Percentiles rank a stretch among this genome's conserved stretches.
phyloP scores from a whole-genome alignment of 2,329 filamentous ascomycete genomes.

The Hymenoscyphus albidus region DNA sequence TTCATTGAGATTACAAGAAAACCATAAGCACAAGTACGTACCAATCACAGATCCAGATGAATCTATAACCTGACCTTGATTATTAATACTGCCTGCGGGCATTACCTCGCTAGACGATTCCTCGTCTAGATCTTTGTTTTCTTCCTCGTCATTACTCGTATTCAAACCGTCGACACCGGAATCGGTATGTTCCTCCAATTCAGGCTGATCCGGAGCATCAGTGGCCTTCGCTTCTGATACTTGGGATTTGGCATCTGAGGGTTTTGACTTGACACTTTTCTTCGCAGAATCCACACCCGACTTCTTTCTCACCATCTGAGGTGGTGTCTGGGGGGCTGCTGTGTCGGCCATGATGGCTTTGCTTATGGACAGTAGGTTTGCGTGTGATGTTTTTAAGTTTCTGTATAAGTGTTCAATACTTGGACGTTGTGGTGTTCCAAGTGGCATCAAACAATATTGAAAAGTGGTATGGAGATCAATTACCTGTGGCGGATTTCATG shows the following conservation, averaged over 20 bases:
- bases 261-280: slow-evolving; percentile 10
- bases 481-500: neutral
- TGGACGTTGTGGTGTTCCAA: neutral
- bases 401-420: neutral
- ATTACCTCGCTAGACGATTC: slow-evolving; percentile 16
- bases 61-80: slow-evolving; percentile 38
- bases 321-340: slow-evolving; percentile 15
- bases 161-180: slow-evolving; percentile 17
- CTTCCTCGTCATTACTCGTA: slow-evolving; percentile 12
- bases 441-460: neutral
- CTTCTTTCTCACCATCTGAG: slow-evolving; percentile 17
- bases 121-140: slow-evolving; percentile 15
- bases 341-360: slow-evolving; percentile 24
- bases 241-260: slow-evolving; percentile 4
- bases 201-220: neutral
- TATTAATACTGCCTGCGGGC: slow-evolving; percentile 37
- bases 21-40: too few species aligned
- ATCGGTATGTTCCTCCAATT: slow-evolving; percentile 16
- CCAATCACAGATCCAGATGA: too few species aligned
- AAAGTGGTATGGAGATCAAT: neutral
- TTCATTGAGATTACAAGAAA: too few species aligned
- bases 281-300: slow-evolving; percentile 15
- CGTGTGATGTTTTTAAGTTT: neutral
- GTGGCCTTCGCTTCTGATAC: neutral
- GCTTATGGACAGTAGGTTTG: slow-evolving; percentile 7